Evolutionary conservation across 1,284 basidiomycete genomes (phyloP), one percentile per base, ranked within the genome.

Genomic region (Prillingera fragicola): DNA sequence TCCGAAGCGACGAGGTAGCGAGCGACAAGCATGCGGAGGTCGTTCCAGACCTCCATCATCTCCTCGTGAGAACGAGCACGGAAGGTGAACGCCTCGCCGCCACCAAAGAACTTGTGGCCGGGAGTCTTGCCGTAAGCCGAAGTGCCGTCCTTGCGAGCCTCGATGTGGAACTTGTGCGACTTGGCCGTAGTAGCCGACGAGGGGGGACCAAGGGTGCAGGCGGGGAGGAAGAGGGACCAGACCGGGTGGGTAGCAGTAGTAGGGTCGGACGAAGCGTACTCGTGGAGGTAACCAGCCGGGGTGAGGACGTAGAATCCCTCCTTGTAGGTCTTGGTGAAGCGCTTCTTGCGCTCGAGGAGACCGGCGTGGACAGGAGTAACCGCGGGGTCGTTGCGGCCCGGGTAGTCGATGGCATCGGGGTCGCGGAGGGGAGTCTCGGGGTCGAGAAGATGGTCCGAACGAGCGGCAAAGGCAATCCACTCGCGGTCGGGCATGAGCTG

Each of bases 11-110:
- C 90, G 45, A 98, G 80, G 72, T 97, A 98, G 55, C 94, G 77
- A 48, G 92, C 91, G 65, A 88, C 92, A 46, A 98, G 78, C 89
- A 97, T 95, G 60, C 91, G 78, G 43, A 95, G 78, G 70, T 97
- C 95, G 71, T 97, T 97, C 94, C 95, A 98, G 87, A 95, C 96
- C 74, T 97, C 94, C 89, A 97, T 92, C 87, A 97, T 90, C 65
- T 96, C 94, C 57, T 97, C 92, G 63, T 88, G 82, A 56, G 81
- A 85, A 53, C 92, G 77, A 33, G 87, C 81, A 40, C 91, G 81
- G 79, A 98, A 97, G 35, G 83, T 89, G 82, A 87, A 97, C 19
- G 88, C 88, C 48, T 74, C 74, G 45, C 77, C 76, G 52, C 69
- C 70, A 48, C 73, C 69, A 49, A 74, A 70, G 47, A 77, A 63